These are phyloP conservation scores for Aulographum hederae DNA, from an alignment of 2,329 filamentous ascomycete species.

Conservation along the genomic window DNA sequence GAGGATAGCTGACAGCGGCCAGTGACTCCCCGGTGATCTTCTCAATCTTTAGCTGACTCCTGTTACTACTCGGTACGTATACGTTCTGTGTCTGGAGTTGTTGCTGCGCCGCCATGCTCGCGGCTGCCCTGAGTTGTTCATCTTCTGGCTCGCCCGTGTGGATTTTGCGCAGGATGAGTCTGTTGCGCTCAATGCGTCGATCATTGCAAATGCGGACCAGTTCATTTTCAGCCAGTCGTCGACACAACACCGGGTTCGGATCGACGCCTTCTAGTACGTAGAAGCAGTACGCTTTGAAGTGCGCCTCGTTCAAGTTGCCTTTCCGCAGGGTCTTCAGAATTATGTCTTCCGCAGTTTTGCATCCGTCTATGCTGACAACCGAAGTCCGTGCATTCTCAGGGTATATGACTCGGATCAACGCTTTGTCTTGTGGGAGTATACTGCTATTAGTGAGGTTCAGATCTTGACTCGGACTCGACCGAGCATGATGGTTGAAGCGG, in stretches of 20 bases:
- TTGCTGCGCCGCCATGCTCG: constrained; percentile 79
- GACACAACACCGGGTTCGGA: constrained; percentile 62
- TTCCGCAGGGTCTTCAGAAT: constrained; percentile 80
- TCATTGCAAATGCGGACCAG: constrained; percentile 84
- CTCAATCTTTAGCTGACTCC: constrained; percentile 74
- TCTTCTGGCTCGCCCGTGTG: constrained; percentile 77
- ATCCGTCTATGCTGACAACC: constrained; percentile 82
- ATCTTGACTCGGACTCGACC: constrained; percentile 71
- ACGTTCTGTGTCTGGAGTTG: constrained; percentile 46
- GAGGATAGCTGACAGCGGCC: constrained; percentile 68
- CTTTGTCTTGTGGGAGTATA: constrained; percentile 66
- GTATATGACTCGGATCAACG: constrained; percentile 83
- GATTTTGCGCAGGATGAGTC: constrained; percentile 83
- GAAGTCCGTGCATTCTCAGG: constrained; percentile 74
- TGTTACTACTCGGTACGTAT: constrained; percentile 45
- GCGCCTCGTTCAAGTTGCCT: constrained; percentile 71
- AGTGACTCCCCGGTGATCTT: constrained; percentile 78
- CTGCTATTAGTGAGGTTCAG: constrained; percentile 59
- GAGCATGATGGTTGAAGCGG: constrained; percentile 49
- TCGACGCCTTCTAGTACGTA: constrained; percentile 80
- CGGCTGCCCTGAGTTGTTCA: constrained; percentile 71
- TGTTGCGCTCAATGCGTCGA: constrained; percentile 67
- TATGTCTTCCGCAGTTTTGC: constrained; percentile 81
- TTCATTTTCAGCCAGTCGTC: constrained; percentile 70
- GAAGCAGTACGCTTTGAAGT: constrained; percentile 92